phyloP scores from a whole-genome alignment of 225 moss, liverwort and hornwort genomes.

The Physcomitrium patens region DNA sequence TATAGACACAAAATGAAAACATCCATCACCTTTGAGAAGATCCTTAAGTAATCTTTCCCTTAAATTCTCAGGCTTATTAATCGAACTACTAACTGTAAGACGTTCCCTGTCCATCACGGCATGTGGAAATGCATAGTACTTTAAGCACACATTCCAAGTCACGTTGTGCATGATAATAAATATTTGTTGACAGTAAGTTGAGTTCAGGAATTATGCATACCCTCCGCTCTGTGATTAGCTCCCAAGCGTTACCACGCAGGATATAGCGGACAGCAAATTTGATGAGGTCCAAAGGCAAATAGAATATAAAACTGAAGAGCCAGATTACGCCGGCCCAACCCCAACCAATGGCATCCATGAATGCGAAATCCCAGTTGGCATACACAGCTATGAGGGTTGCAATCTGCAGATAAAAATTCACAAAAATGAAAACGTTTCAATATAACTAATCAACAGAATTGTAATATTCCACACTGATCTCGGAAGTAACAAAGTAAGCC shows the following conservation, averaged over 20 bases:
- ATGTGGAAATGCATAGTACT: too few species aligned
- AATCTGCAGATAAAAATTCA: slow-evolving; percentile 42
- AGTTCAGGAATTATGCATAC: slow-evolving; percentile 33
- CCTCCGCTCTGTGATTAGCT: slow-evolving; percentile 57
- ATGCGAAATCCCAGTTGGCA: slow-evolving; percentile 65
- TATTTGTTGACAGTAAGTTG: neutral
- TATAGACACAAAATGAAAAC: neutral
- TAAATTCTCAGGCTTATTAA: too few species aligned
- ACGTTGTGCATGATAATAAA: neutral
- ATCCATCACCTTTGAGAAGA: too few species aligned
- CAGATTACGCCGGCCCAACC: slow-evolving; percentile 69
- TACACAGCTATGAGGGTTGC: slow-evolving; percentile 66
- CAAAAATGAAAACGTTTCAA: neutral
- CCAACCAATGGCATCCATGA: slow-evolving; percentile 65
- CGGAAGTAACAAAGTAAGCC: too few species aligned
- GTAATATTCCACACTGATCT: neutral
- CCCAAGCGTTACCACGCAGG: slow-evolving; percentile 74
- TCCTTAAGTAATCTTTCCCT: too few species aligned
- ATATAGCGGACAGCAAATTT: slow-evolving; percentile 62
- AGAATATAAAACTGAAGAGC: slow-evolving; percentile 58
- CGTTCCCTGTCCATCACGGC: too few species aligned
- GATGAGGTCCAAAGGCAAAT: slow-evolving; percentile 61
- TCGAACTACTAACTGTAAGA: too few species aligned
- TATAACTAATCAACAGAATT: neutral
- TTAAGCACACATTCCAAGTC: neutral